Evolutionary conservation across 164 flowering plant genomes (phyloP), one percentile per base, ranked within the genome.

Genomic region (Piper betle): DNA sequence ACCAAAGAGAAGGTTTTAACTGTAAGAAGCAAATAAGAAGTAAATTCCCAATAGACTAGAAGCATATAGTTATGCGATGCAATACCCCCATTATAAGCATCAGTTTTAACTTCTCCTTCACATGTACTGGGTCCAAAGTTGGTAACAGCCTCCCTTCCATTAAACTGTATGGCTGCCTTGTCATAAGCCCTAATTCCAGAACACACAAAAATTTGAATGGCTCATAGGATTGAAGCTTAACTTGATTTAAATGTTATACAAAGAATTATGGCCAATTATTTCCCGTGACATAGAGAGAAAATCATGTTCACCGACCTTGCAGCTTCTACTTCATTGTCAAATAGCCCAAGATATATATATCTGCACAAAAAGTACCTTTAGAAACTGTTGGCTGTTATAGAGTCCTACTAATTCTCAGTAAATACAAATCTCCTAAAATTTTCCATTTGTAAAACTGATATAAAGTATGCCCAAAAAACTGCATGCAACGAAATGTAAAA

Each of bases 281-380:
- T 67, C 74, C 67, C 72, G 68, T 69, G 67, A 75, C 70, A 77
- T 66, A 64, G 75, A 74, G 77, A 80, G 76, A 46, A 46, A 46
- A 46, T 78, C 66, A 74, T 68, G 69, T 67, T 75, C 75, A 75
- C 50, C 59, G 82, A 91, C 98, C 98, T 91, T 85, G 98, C 98
- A 72, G 95, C 96, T 78, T 91, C 96, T 68, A 85, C 72, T 81
- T 88, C 96, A 65, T 76, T 86, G 80, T 91, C 95, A 78, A 88
- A 88, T 62, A 88, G 84, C 70, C 98, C 96, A 78, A 91, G 95
- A 82, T 91, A 92, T 62, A 92, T 81, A 80, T 91, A 88, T 94
- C 95, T 87, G 91, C 91, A 85, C 62, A 74, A 72, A 83, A 81
- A 74, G 66, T 71, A 60, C 62, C 64, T 64, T 68, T 57, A 52